Evolutionary conservation across 31 red algal genomes (phyloP), one percentile per base, ranked within the genome.

Genomic region (Asparagopsis taxiformis): DNA sequence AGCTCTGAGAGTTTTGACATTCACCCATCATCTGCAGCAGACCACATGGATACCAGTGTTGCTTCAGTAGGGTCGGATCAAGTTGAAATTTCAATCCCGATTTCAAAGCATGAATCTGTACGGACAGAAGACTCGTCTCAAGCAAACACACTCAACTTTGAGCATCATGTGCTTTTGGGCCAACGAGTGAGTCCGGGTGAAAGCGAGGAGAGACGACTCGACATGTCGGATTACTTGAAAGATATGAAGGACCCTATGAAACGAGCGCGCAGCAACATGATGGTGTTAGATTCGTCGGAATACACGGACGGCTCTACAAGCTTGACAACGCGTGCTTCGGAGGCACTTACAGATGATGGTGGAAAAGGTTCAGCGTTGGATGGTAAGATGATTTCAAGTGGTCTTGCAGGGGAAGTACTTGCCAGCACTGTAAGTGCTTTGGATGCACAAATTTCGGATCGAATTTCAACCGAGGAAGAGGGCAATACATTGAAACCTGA

Each of bases 71-170:
- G 52, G 26, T 55, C 52, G 13, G 52, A 55, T 15, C 52, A 55
- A 15, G 52, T 55, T 7, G 52, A 55, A 24, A 24, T 24, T 15
- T 55, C 52, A 24, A 24, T 55, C 0, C 0, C 26, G 52, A 55
- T 7, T 55, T 24, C 21, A 19, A 55, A 24, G 13, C 26, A 24
- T 15, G 52, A 15, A 24, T 55, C 52, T 6, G 52, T 55, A 0
- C 52, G 52, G 21, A 55, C 52, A 55, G 52, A 55, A 0, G 52
- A 55, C 52, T 55, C 52, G 21, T 55, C 52, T 7, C 21, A 24
- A 5, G 52, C 26, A 24, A 55, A 55, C 52, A 55, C 52, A 24
- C 21, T 55, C 21, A 19, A 55, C 21, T 55, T 24, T 24, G 52
- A 55, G 5, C 26, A 19, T 19, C 52, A 24, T 0, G 9, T 19